These are phyloP conservation scores for Daldinia grandis DNA, from an alignment of 495 filamentous ascomycete species.

Conservation along the genomic window DNA sequence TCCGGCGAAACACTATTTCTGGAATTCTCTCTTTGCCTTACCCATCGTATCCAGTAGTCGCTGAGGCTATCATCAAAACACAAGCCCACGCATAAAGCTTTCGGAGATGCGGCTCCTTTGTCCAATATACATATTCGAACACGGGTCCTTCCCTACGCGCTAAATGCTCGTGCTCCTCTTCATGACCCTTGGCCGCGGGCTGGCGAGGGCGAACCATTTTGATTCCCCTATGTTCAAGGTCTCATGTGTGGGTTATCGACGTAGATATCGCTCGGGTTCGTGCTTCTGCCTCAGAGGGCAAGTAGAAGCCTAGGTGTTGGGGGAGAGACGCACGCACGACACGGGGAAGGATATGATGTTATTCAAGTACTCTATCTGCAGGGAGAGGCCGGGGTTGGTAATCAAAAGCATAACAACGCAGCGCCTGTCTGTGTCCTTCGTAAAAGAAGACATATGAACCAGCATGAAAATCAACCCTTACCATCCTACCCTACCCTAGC, in stretches of 20 bases:
- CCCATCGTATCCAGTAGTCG: slow-evolving; percentile 72
- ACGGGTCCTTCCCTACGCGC: slow-evolving; percentile 59
- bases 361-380: slow-evolving; percentile 19
- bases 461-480: background rate
- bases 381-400: slow-evolving; percentile 11
- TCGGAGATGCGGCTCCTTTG: slow-evolving; percentile 64
- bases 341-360: slow-evolving; percentile 18
- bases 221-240: background rate
- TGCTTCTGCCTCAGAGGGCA: background rate
- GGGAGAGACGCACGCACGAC: background rate
- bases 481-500: background rate
- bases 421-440: slow-evolving; percentile 4
- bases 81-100: slow-evolving; percentile 65
- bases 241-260: slow-evolving; percentile 6
- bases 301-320: background rate
- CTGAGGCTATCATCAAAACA: slow-evolving; percentile 68
- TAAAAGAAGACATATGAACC: slow-evolving; percentile 5
- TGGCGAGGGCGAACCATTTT: slow-evolving; percentile 33
- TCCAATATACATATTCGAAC: slow-evolving; percentile 69
- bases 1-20: background rate
- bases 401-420: slow-evolving; percentile 19
- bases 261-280: no score
- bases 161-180: slow-evolving; percentile 46
- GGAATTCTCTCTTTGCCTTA: slow-evolving; percentile 3
- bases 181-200: slow-evolving; percentile 26